A percentile compares a stretch with the other conserved stretches of the same genome.
Evolutionary conservation across 495 filamentous ascomycete species (phyloP).

Genomic region (Lasiosphaeris hirsuta): DNA sequence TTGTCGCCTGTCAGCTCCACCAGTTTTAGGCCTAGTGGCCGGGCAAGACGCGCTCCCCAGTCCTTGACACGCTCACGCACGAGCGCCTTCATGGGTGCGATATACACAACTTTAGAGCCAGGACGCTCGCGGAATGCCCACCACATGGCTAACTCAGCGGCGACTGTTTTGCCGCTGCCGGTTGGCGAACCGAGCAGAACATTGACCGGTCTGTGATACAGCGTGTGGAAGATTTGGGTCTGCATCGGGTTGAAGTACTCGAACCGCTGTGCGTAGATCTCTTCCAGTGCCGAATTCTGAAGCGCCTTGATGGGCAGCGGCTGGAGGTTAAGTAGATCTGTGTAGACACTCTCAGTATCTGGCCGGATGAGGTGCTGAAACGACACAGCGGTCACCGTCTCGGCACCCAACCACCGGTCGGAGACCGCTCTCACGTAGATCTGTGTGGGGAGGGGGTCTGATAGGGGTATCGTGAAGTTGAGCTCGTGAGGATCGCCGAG

Average conservation of each 20-base stretch:
- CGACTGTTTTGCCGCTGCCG: slow-evolving; percentile 94
- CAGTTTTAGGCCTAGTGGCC: slow-evolving; percentile 80
- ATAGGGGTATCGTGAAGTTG: slow-evolving; percentile 94
- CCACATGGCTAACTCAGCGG: slow-evolving; percentile 98
- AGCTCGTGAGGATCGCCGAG: slow-evolving; percentile 92
- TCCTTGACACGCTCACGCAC: slow-evolving; percentile 96
- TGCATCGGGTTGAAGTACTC: slow-evolving; percentile 99
- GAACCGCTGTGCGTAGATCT: slow-evolving; percentile 83
- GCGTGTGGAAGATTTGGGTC: slow-evolving; percentile 92
- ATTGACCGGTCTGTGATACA: slow-evolving; percentile 88
- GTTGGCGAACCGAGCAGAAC: slow-evolving; percentile 96
- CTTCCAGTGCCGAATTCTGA: slow-evolving; percentile 81
- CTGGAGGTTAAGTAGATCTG: slow-evolving; percentile 86
- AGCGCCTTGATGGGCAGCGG: slow-evolving; percentile 84
- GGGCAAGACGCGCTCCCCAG: slow-evolving; percentile 82
- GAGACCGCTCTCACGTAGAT: slow-evolving; percentile 94
- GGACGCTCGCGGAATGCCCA: slow-evolving; percentile 97
- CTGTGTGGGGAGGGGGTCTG: slow-evolving; percentile 87
- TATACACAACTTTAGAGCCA: slow-evolving; percentile 97
- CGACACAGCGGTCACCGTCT: slow-evolving; percentile 89
- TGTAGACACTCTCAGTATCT: slow-evolving; percentile 96
- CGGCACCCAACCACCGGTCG: slow-evolving; percentile 95
- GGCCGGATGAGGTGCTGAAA: slow-evolving; percentile 98
- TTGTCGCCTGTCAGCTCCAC: slow-evolving; percentile 98
- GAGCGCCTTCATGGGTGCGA: slow-evolving; percentile 98